Percentiles rank a stretch among this genome's conserved stretches.
These are phyloP conservation scores for Gracilaria caudata DNA, from an alignment of 23 red algal genomes.

Conservation along the genomic window DNA sequence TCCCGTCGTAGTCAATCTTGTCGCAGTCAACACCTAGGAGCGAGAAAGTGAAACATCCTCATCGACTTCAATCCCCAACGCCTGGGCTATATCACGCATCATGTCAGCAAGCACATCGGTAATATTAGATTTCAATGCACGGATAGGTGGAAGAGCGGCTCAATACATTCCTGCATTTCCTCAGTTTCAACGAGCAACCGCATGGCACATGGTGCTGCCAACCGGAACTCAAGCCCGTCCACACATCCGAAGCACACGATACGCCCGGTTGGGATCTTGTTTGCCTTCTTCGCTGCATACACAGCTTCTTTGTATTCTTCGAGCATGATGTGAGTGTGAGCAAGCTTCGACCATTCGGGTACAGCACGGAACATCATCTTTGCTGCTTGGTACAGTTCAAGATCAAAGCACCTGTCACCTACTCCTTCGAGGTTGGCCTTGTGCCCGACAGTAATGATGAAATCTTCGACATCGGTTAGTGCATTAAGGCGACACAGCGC, in stretches of 20 bases:
- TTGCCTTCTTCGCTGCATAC: conserved; percentile 89
- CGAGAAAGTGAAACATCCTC: conserved; percentile 63
- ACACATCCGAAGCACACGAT: conserved; percentile 95
- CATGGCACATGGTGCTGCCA: conserved; percentile 64
- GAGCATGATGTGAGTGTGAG: conserved; percentile 79
- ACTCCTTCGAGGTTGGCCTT: conserved; percentile 93
- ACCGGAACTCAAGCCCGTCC: conserved; percentile 81
- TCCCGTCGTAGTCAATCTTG: conserved; percentile 76
- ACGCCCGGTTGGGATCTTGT: conserved; percentile 89
- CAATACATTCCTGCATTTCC: conserved; percentile 90
- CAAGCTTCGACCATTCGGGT: conserved; percentile 76
- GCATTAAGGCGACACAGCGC: conserved; percentile 75
- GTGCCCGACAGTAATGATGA: conserved; percentile 73
- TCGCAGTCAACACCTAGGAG: conserved; percentile 49
- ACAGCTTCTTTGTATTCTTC: conserved; percentile 89
- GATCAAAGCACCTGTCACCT: conserved; percentile 88
- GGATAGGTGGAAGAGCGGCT: no score
- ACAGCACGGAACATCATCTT: conserved; percentile 86
- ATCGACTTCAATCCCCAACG: conserved; percentile 71
- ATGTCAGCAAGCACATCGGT: conserved; percentile 66
- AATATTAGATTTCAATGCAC: no score
- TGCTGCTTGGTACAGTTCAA: conserved; percentile 80
- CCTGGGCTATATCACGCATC: conserved; percentile 77
- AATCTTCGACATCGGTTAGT: conserved; percentile 89
- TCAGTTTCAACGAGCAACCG: conserved; percentile 89